A percentile compares a stretch with the other conserved stretches of the same genome.
These are phyloP conservation scores for Morella rubra DNA, from an alignment of 306 rosid species.

Conservation along the genomic window DNA sequence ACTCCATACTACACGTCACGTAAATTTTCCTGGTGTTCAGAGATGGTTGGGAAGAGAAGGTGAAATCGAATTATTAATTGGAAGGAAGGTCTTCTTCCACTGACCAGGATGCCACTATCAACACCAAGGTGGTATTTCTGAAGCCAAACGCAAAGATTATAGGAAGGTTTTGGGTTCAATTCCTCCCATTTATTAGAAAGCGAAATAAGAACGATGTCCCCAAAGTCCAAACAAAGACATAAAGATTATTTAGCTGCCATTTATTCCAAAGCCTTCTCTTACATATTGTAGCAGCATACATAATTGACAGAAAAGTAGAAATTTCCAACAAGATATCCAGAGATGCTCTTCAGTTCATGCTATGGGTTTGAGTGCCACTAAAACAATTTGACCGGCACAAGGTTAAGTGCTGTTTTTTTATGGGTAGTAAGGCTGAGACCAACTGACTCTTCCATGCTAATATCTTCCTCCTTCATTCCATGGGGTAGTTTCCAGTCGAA, in stretches of 20 bases:
- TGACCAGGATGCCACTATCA: no score
- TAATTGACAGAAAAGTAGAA: not conserved
- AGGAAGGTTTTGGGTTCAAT: no score
- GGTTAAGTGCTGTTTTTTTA: conserved; percentile 38
- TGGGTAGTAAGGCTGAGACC: conserved; percentile 28
- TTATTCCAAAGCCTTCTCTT: not conserved
- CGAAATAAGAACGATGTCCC: not conserved
- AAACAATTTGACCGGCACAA: conserved; percentile 27
- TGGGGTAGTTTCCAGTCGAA: conserved; percentile 47
- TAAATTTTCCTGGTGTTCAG: no score
- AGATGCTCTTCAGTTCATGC: not conserved
- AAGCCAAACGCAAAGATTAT: no score
- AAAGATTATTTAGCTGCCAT: not conserved
- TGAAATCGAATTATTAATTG: no score
- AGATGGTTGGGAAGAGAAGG: no score
- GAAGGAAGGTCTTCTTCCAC: no score
- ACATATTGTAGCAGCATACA: not conserved
- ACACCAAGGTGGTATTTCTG: no score
- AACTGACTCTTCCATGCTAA: conserved; percentile 45
- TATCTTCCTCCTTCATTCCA: conserved; percentile 39
- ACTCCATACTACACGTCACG: no score
- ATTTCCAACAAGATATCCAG: not conserved
- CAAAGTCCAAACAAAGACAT: not conserved
- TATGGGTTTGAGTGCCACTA: not conserved
- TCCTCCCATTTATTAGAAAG: not conserved